Base-by-base conservation (phyloP, 2,329 filamentous ascomycete species). In the Xylariales sp. region DNA sequence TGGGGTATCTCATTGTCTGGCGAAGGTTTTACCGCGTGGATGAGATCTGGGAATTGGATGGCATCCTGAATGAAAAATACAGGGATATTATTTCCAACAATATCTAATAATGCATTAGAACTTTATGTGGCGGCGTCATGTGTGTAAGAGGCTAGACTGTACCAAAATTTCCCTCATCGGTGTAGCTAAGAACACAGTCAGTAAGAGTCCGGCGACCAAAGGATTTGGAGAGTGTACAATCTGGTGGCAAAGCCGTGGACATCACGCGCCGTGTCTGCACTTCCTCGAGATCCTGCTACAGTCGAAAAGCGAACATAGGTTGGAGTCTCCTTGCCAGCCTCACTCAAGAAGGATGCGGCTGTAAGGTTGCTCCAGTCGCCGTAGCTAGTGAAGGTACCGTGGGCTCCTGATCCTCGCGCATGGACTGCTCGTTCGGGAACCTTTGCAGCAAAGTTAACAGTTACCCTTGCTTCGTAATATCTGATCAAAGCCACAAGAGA, bases 161-260 rank as follows among this genome's bases (percentile, higher is more conserved):
- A 69, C 78, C 78, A 57, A 78, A 79, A 56, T 83, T 84, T 38
- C 80, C 80, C 51, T 82, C 77, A 36, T 82, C 76, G 0, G 80
- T 83, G 51, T 81, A 83, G 50, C 44, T 45, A n/a, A 27, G 11
- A 12, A 7, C 11, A n/a, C 15, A 3, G 12, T 45, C 19, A 44
- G 42, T 16, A 15, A 14, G 16, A 14, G 8, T 38, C 9, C 4
- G 12, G 18, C 11, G 9, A 16, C 25, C 8, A 11, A 29, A 29
- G 35, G 9, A 10, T 7, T 9, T 7, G 11, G 15, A 5, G 14
- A 40, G 56, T 54, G n/a, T 51, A 60, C 56, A 83, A 76, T 46
- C 78, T 69, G 16, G 73, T 71, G 1, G 79, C 78, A 52, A 81
- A 82, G 2, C 80, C 80, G 45, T 80, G 78, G 3, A 82, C 74